Evolutionary conservation across 2,329 filamentous ascomycete genomes (phyloP).

Genomic region (Paraphoma chrysanthemicola): DNA sequence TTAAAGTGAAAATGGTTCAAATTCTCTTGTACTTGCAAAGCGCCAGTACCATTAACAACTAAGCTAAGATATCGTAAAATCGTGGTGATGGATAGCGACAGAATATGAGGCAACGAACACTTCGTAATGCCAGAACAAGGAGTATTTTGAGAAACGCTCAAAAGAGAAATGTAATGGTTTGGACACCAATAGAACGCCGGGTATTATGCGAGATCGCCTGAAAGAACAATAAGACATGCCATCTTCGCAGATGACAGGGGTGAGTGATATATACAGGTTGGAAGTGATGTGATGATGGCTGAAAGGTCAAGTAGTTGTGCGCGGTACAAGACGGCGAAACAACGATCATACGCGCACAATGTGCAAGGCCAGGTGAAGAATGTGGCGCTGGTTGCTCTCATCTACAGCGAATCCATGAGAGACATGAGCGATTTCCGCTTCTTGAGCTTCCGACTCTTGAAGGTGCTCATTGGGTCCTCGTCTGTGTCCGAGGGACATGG

Average conservation of each 20-base stretch:
- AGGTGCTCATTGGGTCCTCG: conserved; percentile 18
- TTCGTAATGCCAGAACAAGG: conserved; percentile 19
- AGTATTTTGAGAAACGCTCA: conserved; percentile 18
- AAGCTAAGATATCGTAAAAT: conserved; percentile 7
- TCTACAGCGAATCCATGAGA: conserved; percentile 31
- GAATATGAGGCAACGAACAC: conserved; percentile 22
- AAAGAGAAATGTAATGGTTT: neutral
- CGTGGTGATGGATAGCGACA: conserved; percentile 9
- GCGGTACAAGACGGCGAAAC: conserved; percentile 22
- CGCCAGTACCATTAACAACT: conserved; percentile 4
- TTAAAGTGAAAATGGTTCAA: neutral
- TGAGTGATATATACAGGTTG: neutral
- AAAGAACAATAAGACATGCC: conserved; percentile 4
- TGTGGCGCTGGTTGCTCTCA: neutral
- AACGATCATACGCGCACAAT: conserved; percentile 5
- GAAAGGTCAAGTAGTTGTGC: conserved; percentile 17
- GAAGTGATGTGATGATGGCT: conserved; percentile 5
- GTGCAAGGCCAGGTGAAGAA: neutral
- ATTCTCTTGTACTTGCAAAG: neutral
- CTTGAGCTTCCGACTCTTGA: conserved; percentile 37
- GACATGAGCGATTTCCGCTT: conserved; percentile 49
- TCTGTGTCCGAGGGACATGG: conserved; percentile 32
- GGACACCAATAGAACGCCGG: conserved; percentile 13
- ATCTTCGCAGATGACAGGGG: neutral
- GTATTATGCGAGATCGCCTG: conserved; percentile 21